Evolutionary conservation across 345 rosid species (phyloP).

Genomic region (Salix exigua): DNA sequence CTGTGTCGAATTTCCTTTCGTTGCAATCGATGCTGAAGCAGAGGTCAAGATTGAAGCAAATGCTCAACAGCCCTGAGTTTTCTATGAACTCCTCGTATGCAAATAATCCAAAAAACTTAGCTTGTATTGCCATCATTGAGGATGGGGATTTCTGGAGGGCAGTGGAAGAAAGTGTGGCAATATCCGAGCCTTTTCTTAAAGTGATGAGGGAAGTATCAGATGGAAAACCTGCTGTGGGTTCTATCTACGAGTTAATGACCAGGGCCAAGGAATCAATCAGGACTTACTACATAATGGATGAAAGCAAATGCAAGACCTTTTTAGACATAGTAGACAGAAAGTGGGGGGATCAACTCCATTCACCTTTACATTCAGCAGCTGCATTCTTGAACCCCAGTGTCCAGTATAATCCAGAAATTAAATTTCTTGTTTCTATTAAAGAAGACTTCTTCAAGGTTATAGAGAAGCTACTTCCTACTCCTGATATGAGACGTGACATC

Average conservation of each 20-base stretch:
- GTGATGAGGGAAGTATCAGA: slow-evolving; percentile 81
- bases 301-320: slow-evolving; percentile 71
- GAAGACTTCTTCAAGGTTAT: slow-evolving; percentile 78
- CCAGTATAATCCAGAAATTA: slow-evolving; percentile 77
- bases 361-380: slow-evolving; percentile 82
- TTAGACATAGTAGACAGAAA: slow-evolving; percentile 70
- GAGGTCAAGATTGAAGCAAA: slow-evolving; percentile 55
- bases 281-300: slow-evolving; percentile 88
- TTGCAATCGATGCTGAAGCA: slow-evolving; percentile 76
- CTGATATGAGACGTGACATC: slow-evolving; percentile 79
- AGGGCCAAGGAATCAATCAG: slow-evolving; percentile 77
- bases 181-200: slow-evolving; percentile 78
- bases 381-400: slow-evolving; percentile 80
- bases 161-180: slow-evolving; percentile 76
- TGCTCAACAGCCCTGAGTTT: slow-evolving; percentile 73
- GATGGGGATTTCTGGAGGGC: slow-evolving; percentile 83
- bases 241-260: slow-evolving; percentile 77
- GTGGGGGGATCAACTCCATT: slow-evolving; percentile 79
- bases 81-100: slow-evolving; percentile 47
- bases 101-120: slow-evolving; percentile 57
- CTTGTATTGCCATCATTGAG: slow-evolving; percentile 52
- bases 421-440: slow-evolving; percentile 63
- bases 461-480: slow-evolving; percentile 82
- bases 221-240: slow-evolving; percentile 73
- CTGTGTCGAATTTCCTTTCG: slow-evolving; percentile 65